Base-by-base conservation (phyloP, 371 early-diverging fungal species). In the Blakeslea trispora region DNA sequence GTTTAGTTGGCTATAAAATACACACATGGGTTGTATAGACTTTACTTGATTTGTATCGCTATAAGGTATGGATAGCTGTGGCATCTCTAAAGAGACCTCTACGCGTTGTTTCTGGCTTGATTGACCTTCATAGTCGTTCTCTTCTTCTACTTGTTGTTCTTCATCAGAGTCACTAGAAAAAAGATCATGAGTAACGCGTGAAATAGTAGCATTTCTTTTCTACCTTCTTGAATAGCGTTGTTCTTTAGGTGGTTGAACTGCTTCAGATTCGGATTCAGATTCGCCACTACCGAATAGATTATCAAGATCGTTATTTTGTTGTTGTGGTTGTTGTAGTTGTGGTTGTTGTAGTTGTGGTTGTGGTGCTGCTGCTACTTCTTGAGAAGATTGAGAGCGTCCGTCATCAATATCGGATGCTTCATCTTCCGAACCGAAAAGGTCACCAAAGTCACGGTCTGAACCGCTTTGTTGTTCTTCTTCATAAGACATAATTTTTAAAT, bases 371-470 rank as follows among this genome's bases (percentile, higher is more conserved):
- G n/a, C n/a, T n/a, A n/a, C 64, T 7, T 42, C 59, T 6, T 63
- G 53, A 14, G 77, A 71, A 13, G 62, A 62, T 28, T 54, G 55
- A 13, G 68, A 63, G 10, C 66, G 59, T 42, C 66, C 74, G 42
- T 68, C 68, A 45, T 70, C 78, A 59, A 74, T 65, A 56, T 74
- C 74, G 31, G 74, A 72, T 13, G 69, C 75, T 64, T 79, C 79
- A 28, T 79, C 70, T 17, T 76, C 79, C 10, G 79, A 75, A 31
- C 79, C 79, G 55, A 79, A 75, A 7, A 79, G 68, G 51, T 72
- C 68, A n/a, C 63, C 71, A 58, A 77, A 73, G 18, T 71, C 66
- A 43, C 63, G 63, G 13, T 71, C 66, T 42, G 71, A 56, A 18
- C 42, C 56, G 22, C 56, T 56, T n/a, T 41, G 32, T 9, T 41